Evolutionary conservation across 192 early-diverging fungal genomes (phyloP), one percentile per base, ranked within the genome.

Genomic region (Coemansia sp.): DNA sequence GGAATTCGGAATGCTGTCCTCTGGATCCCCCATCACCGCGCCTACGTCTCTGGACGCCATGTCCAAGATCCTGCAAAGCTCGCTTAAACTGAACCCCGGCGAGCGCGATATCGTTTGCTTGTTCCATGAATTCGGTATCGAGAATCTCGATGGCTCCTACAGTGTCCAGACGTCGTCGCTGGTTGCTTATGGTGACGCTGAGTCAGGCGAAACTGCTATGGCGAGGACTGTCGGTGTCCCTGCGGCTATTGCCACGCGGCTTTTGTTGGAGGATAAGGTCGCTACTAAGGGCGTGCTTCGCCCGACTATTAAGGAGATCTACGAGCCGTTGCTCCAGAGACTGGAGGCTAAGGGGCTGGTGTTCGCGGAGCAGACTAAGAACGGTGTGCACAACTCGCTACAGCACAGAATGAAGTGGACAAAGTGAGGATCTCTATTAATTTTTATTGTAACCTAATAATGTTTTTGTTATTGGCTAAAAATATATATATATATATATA

Each of bases 71-170:
- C 74, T 99, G 51, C 88, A 94, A 57, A 70, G 83, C 25, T 89
- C 91, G 62, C 86, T 98, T 27, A 88, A 88, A 67, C 96, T 94
- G 74, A 76, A 76, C 4, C 71, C 84, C 2, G 86, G 85, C 25
- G 97, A 99, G 72, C 90, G 94, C 34, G 97, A 99, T 78, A 91
- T 98, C 89, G 91, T 95, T 23, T 90, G 89, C 60, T 80, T 99
- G 89, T 91, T 94, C 78, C 97, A 99, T 76, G 94, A 97, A 70
- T 98, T 99, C 85, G 93, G 90, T 4, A 87, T 96, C 2, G 81
- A 91, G 58, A 82, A 84, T 57, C 75, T 76, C n/a, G 82, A 89
- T 46, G 93, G 93, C 59, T 38, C 66, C 5, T 72, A 78, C 63
- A 80, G 88, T 63, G 87, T 84, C 1, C 76, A 84, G n/a, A 91